These are phyloP conservation scores for Alternaria angustiovoidea DNA, from an alignment of 2,329 filamentous ascomycete species.

Conservation along the genomic window DNA sequence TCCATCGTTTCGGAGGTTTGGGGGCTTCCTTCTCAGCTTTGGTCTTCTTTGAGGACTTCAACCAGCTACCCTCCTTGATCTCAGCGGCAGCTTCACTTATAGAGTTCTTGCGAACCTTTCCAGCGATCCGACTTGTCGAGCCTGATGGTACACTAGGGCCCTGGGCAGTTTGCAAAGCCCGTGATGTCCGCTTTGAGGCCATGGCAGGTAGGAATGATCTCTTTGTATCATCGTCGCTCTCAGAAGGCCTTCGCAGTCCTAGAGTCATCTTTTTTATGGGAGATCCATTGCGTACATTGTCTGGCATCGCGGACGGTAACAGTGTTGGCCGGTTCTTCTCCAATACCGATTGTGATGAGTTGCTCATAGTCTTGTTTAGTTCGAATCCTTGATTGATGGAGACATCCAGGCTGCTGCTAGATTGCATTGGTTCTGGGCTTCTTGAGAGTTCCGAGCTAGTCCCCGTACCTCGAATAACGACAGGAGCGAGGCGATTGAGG, in stretches of 20 bases:
- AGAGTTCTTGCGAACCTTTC: constrained; percentile 39
- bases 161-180: constrained; percentile 36
- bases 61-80: constrained; percentile 50
- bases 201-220: constrained; percentile 44
- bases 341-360: constrained; percentile 25
- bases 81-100: constrained; percentile 32
- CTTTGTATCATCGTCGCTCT: constrained; percentile 49
- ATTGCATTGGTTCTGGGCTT: constrained; percentile 49
- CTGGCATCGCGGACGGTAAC: constrained; percentile 50
- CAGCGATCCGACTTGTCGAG: constrained; percentile 21
- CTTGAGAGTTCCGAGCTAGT: constrained; percentile 48
- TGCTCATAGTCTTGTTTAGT: constrained; percentile 30
- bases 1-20: constrained; percentile 61
- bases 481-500: constrained; percentile 54
- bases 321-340: constrained; percentile 38
- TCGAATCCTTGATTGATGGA: constrained; percentile 21
- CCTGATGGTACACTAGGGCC: constrained; percentile 22
- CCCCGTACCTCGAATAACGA: constrained; percentile 56
- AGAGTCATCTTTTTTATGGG: constrained; percentile 42
- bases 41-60: constrained; percentile 45
- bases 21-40: constrained; percentile 37
- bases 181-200: constrained; percentile 38
- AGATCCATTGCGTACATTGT: constrained; percentile 41
- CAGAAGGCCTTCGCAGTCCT: constrained; percentile 42
- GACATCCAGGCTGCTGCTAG: constrained; percentile 46